These are phyloP conservation scores for Phaeosphaeriaceae sp. DNA, from an alignment of 2,329 filamentous ascomycete genomes.

Conservation along the genomic window DNA sequence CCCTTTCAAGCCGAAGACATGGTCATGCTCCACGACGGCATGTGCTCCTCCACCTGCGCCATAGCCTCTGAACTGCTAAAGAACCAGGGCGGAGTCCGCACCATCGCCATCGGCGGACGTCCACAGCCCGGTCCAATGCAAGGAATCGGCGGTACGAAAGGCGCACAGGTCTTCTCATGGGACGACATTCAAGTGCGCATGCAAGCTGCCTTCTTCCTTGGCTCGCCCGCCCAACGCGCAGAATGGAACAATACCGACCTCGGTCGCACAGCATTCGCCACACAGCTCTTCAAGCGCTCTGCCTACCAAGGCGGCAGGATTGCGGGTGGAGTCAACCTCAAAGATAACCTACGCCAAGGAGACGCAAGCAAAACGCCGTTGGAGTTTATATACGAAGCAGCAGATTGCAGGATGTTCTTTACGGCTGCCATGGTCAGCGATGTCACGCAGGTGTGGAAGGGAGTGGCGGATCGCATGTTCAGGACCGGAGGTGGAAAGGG, in stretches of 20 bases:
- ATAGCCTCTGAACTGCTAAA: conserved; percentile 56
- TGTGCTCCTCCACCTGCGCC: conserved; percentile 56
- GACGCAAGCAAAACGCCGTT: conserved; percentile 48
- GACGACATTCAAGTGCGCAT: conserved; percentile 42
- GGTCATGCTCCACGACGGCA: conserved; percentile 53
- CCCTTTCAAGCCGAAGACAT: conserved; percentile 50
- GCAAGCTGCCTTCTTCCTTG: conserved; percentile 41
- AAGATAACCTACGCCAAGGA: conserved; percentile 46
- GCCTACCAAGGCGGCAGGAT: conserved; percentile 31
- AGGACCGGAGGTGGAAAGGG: conserved; percentile 20
- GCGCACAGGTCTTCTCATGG: conserved; percentile 48
- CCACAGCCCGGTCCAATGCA: conserved; percentile 52
- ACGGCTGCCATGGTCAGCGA: conserved; percentile 44
- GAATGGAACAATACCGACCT: conserved; percentile 37
- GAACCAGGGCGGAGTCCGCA: conserved; percentile 53
- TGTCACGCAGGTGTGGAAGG: conserved; percentile 48
- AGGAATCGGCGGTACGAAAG: conserved; percentile 55
- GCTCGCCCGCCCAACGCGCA: conserved; percentile 36
- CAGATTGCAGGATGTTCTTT: conserved; percentile 51
- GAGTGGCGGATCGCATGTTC: conserved; percentile 47
- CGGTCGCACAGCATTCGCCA: conserved; percentile 42
- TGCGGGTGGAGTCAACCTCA: conserved; percentile 45
- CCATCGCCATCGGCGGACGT: conserved; percentile 53
- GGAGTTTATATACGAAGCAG: conserved; percentile 52
- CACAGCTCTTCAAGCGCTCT: conserved; percentile 40